phyloP scores from a whole-genome alignment of 2,329 filamentous ascomycete species.

The Rutstroemia sp. region DNA sequence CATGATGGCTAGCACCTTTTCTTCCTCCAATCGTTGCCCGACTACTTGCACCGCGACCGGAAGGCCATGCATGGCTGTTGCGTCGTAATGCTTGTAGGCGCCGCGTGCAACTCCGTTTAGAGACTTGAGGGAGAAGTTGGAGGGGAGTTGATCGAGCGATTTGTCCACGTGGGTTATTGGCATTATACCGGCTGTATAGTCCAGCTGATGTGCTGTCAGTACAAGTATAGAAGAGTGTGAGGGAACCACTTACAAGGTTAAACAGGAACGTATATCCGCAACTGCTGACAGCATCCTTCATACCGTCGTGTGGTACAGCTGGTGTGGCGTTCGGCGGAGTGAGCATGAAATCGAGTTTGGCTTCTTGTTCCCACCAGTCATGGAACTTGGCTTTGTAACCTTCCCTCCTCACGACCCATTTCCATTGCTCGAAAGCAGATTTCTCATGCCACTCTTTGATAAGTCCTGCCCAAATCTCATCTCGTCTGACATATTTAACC shows the following conservation, averaged over 20 bases:
- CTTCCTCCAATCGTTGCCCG: conserved; percentile 28
- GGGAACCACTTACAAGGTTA: conserved; percentile 57
- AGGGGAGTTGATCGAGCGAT: conserved; percentile 56
- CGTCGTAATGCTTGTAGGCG: conserved; percentile 81
- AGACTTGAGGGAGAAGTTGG: conserved; percentile 49
- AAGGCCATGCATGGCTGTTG: conserved; percentile 74
- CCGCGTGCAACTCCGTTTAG: conserved; percentile 75
- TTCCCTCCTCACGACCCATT: conserved; percentile 70
- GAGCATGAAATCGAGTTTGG: conserved; percentile 69
- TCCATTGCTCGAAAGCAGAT: conserved; percentile 72
- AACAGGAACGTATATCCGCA: conserved; percentile 94
- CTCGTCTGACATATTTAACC: conserved; percentile 74
- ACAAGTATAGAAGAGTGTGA: background rate
- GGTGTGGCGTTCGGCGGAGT: conserved; percentile 86
- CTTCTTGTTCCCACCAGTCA: conserved; percentile 73
- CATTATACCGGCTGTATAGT: conserved; percentile 76
- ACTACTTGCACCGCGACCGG: conserved; percentile 62
- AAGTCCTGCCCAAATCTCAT: conserved; percentile 71
- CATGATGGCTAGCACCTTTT: conserved; percentile 31
- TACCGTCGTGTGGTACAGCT: conserved; percentile 77
- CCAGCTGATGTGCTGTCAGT: conserved; percentile 46
- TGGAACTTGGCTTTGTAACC: conserved; percentile 72
- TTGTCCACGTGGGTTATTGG: conserved; percentile 81
- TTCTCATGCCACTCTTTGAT: conserved; percentile 68
- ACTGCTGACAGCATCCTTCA: conserved; percentile 76